Conservation (phyloP, 805 yeast genomes). For the Wickerhamiella galacta region DNA sequence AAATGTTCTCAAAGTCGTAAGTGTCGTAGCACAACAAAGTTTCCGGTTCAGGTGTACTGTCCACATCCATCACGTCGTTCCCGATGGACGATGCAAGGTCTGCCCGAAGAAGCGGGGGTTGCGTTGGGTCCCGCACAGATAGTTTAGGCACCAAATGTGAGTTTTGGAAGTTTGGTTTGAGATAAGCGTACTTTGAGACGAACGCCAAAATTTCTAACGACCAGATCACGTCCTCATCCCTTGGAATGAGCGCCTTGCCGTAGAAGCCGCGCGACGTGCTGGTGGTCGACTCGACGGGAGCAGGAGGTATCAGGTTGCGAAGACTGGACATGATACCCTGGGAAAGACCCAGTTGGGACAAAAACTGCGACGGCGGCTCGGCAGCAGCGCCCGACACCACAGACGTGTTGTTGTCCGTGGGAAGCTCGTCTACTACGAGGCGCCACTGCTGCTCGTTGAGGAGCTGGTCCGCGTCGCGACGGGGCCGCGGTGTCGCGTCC, state of each 20-base stretch:
- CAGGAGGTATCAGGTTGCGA: too few relatives aligned
- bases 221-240: constrained; percentile 90
- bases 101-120: constrained; percentile 13
- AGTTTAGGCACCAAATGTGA: constrained; percentile 61
- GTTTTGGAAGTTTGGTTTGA: constrained; percentile 57
- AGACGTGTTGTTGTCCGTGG: too few relatives aligned
- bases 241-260: constrained; percentile 67
- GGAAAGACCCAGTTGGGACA: too few relatives aligned
- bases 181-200: constrained; percentile 73
- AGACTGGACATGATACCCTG: too few relatives aligned
- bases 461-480: too few relatives aligned
- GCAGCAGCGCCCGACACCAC: too few relatives aligned
- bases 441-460: too few relatives aligned
- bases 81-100: constrained; percentile 4
- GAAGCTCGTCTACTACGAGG: too few relatives aligned
- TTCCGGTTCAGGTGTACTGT: not conserved
- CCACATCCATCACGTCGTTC: too few relatives aligned
- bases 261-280: constrained; percentile 27
- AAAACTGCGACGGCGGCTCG: too few relatives aligned
- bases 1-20: constrained; percentile 21
- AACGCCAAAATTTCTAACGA: constrained; percentile 82
- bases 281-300: not conserved
- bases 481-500: too few relatives aligned
- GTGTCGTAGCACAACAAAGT: constrained; percentile 12
- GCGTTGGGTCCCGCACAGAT: constrained; percentile 25